Conservation (phyloP, 352 stramenopile genomes). For the Globisporangium nagaii region DNA sequence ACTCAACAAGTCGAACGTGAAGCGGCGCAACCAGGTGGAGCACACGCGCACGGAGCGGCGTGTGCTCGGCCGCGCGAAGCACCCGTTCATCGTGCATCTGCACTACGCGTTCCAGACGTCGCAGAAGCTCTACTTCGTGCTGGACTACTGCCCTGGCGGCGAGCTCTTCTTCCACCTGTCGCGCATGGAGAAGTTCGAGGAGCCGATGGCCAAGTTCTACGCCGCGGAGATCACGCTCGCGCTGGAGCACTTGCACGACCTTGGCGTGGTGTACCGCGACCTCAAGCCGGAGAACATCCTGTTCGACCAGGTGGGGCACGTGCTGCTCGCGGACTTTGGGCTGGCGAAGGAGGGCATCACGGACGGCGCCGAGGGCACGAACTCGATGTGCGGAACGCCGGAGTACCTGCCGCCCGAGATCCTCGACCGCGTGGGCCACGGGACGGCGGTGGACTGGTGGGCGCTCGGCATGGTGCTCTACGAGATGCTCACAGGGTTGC, state of each 20-base stretch:
- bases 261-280: conserved; percentile 87
- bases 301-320: conserved; percentile 73
- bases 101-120: conserved; percentile 90
- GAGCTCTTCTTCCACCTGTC: conserved; percentile 90
- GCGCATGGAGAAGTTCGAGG: conserved; percentile 86
- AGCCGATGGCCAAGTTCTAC: conserved; percentile 88
- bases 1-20: conserved; percentile 89
- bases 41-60: conserved; percentile 79
- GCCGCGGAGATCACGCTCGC: conserved; percentile 88
- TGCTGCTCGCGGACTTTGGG: conserved; percentile 83
- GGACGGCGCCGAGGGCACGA: conserved; percentile 75
- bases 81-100: conserved; percentile 90
- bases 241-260: conserved; percentile 84
- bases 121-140: conserved; percentile 90
- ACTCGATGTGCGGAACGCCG: conserved; percentile 88
- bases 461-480: conserved; percentile 91
- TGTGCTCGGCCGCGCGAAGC: conserved; percentile 83
- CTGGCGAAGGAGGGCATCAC: conserved; percentile 85
- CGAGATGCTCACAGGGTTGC: conserved; percentile 91
- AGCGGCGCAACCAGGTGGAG: conserved; percentile 80
- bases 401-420: conserved; percentile 94
- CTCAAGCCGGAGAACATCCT: conserved; percentile 86
- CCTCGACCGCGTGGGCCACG: conserved; percentile 83
- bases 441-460: conserved; percentile 92
- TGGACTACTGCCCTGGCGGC: conserved; percentile 89